These are phyloP conservation scores for Nyssa sinensis DNA, from an alignment of 148 eudicot species.

Conservation along the genomic window DNA sequence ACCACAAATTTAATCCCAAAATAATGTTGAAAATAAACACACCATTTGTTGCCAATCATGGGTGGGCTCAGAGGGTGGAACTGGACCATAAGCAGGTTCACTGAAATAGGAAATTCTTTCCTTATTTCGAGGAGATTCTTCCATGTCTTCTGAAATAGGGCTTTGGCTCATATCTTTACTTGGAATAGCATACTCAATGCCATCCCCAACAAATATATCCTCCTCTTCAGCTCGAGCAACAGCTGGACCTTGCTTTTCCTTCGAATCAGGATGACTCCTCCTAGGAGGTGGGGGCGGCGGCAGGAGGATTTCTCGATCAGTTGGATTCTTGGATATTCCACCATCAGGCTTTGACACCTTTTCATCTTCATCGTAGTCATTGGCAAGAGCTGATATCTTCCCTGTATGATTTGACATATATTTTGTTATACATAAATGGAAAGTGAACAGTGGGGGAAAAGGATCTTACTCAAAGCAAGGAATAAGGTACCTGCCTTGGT, in stretches of 20 bases:
- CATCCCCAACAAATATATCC: constrained; percentile 92
- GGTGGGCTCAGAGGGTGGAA: constrained; percentile 75
- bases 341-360: constrained; percentile 50
- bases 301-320: constrained; percentile 49
- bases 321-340: constrained; percentile 40
- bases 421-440: not conserved
- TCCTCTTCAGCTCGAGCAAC: constrained; percentile 78
- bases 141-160: constrained; percentile 93
- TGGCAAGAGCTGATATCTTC: constrained; percentile 42
- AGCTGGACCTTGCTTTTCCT: constrained; percentile 56
- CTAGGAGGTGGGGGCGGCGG: constrained; percentile 86
- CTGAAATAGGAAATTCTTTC: constrained; percentile 59
- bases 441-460: not conserved
- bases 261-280: constrained; percentile 44
- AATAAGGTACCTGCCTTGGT: not conserved
- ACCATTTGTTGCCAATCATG: constrained; percentile 84
- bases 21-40: constrained; percentile 24
- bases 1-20: no score
- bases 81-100: constrained; percentile 93
- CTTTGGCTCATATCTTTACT: constrained; percentile 87
- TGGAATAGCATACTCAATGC: constrained; percentile 76
- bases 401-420: constrained; percentile 36
- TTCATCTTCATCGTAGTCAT: constrained; percentile 58
- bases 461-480: not conserved
- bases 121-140: constrained; percentile 90